These are phyloP conservation scores for Carex scoparia DNA, from an alignment of 176 grass and related monocot genomes.

Conservation along the genomic window DNA sequence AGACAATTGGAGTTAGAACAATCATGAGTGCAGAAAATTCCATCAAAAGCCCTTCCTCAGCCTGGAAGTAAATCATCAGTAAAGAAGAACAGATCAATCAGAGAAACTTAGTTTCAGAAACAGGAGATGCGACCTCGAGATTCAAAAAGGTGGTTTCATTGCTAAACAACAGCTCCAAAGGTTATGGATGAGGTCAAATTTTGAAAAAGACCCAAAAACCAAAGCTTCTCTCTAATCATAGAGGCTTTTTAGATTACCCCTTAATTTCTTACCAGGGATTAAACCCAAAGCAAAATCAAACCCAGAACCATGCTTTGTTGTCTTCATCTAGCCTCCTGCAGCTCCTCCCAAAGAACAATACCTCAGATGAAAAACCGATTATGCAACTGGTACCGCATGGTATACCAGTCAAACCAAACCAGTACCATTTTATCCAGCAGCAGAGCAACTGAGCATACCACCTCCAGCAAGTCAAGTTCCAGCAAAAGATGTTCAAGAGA, in stretches of 20 bases:
- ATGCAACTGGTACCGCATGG: constrained; percentile 39
- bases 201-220: constrained; percentile 27
- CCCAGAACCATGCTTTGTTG: constrained; percentile 24
- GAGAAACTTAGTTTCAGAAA: constrained; percentile 46
- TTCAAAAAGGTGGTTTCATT: constrained; percentile 73
- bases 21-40: no score
- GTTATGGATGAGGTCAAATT: constrained; percentile 58
- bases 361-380: constrained; percentile 21
- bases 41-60: no score
- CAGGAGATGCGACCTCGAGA: constrained; percentile 51
- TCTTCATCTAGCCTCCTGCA: constrained; percentile 34
- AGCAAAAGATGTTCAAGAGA: constrained; percentile 65
- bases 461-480: constrained; percentile 56
- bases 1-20: no score
- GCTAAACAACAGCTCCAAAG: constrained; percentile 30
- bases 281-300: not conserved
- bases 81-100: constrained; percentile 34
- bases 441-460: constrained; percentile 31
- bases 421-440: constrained; percentile 61
- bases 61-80: constrained; percentile 15
- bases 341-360: constrained; percentile 23
- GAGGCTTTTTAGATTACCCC: constrained; percentile 38
- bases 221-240: constrained; percentile 30
- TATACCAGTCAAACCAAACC: constrained; percentile 35
- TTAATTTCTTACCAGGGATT: not conserved